Percentiles rank a stretch among this genome's conserved stretches.
phyloP scores from a whole-genome alignment of 805 yeast species.

The Myxozyma udenii region DNA sequence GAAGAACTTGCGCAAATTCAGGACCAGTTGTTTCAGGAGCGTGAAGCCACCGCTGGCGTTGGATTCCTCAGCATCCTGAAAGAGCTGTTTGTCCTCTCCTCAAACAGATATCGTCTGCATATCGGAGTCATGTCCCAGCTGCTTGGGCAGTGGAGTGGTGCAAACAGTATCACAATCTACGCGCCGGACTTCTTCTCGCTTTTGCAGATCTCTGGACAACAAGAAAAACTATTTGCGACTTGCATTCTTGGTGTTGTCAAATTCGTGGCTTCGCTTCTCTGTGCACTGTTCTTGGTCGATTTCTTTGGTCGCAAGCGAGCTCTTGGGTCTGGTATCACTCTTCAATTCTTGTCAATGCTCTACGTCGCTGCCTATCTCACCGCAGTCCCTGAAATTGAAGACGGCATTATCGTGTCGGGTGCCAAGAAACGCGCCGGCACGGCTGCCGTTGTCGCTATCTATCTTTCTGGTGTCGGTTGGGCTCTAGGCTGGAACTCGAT shows the following conservation, averaged over 20 bases:
- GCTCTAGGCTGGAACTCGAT: constrained; percentile 57
- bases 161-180: constrained; percentile 55
- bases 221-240: constrained; percentile 47
- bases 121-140: constrained; percentile 47
- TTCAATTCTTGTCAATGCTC: constrained; percentile 46
- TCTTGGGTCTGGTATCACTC: constrained; percentile 48
- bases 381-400: constrained; percentile 25
- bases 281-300: constrained; percentile 56
- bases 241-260: constrained; percentile 56
- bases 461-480: constrained; percentile 55
- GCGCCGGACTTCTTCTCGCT: constrained; percentile 52
- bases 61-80: constrained; percentile 1
- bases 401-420: constrained; percentile 34
- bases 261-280: constrained; percentile 47
- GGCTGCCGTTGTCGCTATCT: constrained; percentile 52
- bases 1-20: background rate
- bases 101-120: constrained; percentile 48
- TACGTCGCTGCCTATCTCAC: constrained; percentile 49
- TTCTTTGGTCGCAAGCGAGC: constrained; percentile 52
- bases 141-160: constrained; percentile 60
- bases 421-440: constrained; percentile 43
- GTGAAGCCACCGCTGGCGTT: background rate
- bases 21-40: background rate
- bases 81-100: constrained; percentile 38
- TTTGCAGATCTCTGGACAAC: constrained; percentile 45